A percentile compares a stretch with the other conserved stretches of the same genome.
Conservation (phyloP, 2,329 filamentous ascomycete species). For the Pseudocercospora cruenta region DNA sequence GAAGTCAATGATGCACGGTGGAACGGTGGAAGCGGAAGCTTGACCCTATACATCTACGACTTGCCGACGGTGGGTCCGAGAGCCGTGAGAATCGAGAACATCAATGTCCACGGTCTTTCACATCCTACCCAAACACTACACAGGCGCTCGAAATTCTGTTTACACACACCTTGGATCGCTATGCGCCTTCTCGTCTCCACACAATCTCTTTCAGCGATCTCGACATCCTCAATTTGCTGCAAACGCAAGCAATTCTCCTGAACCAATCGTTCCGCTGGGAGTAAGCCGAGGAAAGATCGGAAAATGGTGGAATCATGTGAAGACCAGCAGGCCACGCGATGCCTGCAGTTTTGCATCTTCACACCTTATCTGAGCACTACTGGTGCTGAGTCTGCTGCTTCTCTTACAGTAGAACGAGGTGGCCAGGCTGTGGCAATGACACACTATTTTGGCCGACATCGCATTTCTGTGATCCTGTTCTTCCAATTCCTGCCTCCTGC, state of each 20-base stretch:
- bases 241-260: not conserved
- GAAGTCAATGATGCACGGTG: not conserved
- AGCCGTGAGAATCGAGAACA: not conserved
- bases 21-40: too few relatives aligned
- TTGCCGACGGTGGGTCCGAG: not conserved
- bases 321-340: not conserved
- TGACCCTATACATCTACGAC: not conserved
- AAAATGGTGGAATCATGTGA: not conserved
- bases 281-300: not conserved
- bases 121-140: not conserved
- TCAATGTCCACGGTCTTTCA: not conserved
- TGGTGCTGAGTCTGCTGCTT: too few relatives aligned
- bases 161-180: not conserved
- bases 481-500: too few relatives aligned
- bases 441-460: too few relatives aligned
- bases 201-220: not conserved
- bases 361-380: too few relatives aligned
- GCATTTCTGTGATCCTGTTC: too few relatives aligned
- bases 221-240: not conserved
- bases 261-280: not conserved
- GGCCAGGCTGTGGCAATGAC: too few relatives aligned
- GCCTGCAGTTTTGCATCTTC: not conserved
- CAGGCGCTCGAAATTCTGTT: not conserved
- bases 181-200: not conserved
- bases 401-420: too few relatives aligned